These are phyloP conservation scores for Allantophomopsis cytisporea DNA, from an alignment of 2,329 filamentous ascomycete species.

Conservation along the genomic window DNA sequence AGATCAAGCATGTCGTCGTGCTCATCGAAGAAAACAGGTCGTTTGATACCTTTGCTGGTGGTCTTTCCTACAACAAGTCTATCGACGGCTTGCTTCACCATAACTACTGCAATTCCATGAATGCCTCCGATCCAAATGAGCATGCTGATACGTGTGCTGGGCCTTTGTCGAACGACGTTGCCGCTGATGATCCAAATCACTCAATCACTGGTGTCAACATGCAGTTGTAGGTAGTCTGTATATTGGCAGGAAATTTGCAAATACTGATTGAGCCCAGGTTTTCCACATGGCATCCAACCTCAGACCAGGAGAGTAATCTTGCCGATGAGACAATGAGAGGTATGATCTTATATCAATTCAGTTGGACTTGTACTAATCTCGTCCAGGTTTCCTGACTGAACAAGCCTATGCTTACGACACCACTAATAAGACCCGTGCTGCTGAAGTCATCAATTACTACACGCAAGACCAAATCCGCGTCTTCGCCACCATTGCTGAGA, in stretches of 20 bases:
- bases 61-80: constrained; percentile 20
- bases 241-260: too few species aligned
- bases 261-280: not conserved
- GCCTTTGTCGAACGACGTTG: constrained; percentile 22
- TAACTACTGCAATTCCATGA: constrained; percentile 26
- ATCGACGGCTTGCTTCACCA: constrained; percentile 22
- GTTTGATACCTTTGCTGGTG: constrained; percentile 25
- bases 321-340: too few species aligned
- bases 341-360: too few species aligned
- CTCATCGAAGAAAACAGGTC: constrained; percentile 27
- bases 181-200: constrained; percentile 28
- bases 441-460: constrained; percentile 29
- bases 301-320: not conserved
- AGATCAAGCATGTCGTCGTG: constrained; percentile 33
- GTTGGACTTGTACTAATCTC: constrained; percentile 3
- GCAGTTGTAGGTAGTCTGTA: constrained; percentile 13
- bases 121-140: constrained; percentile 12
- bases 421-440: constrained; percentile 21
- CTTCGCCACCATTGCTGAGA: constrained; percentile 24
- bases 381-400: constrained; percentile 27
- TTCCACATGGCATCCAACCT: not conserved
- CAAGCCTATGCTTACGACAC: constrained; percentile 22
- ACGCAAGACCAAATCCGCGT: constrained; percentile 25
- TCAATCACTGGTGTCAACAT: constrained; percentile 26
- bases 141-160: constrained; percentile 20